These are phyloP conservation scores for Tuber aestivum DNA, from an alignment of 495 filamentous ascomycete species.

Conservation along the genomic window DNA sequence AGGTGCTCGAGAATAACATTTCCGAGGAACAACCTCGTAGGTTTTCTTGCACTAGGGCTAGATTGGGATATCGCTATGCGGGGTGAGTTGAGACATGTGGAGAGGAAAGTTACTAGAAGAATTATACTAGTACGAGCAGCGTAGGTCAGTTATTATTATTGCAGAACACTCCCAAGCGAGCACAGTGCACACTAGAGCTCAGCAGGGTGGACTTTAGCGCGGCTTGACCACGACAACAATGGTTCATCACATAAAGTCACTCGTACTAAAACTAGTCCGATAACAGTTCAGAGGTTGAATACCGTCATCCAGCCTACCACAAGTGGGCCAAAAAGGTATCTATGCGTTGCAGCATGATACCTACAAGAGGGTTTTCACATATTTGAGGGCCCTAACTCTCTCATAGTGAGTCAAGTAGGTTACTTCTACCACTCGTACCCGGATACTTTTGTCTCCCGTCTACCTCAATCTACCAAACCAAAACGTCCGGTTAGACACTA, in stretches of 20 bases:
- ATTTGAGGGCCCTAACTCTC: not conserved
- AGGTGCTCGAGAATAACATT: not conserved
- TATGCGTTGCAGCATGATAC: too few species aligned
- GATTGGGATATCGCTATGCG: not conserved
- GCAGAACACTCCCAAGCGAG: not conserved
- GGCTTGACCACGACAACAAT: not conserved
- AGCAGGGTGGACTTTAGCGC: not conserved
- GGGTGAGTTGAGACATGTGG: not conserved
- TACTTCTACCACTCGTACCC: not conserved
- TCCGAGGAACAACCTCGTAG: not conserved
- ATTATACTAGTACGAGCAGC: not conserved
- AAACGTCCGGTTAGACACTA: not conserved
- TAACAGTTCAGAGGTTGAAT: too few species aligned
- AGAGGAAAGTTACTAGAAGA: not conserved
- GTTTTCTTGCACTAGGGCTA: not conserved
- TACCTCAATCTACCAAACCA: not conserved
- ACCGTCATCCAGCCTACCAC: too few species aligned
- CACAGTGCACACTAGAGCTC: not conserved
- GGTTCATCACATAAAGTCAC: not conserved
- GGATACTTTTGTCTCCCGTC: not conserved
- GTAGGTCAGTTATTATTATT: not conserved
- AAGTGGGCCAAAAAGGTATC: too few species aligned
- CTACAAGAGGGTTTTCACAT: not conserved
- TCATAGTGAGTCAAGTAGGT: not conserved
- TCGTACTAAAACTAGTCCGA: not conserved